phyloP scores from a whole-genome alignment of 2,329 filamentous ascomycete genomes.

The Tolypocladium tropicale region DNA sequence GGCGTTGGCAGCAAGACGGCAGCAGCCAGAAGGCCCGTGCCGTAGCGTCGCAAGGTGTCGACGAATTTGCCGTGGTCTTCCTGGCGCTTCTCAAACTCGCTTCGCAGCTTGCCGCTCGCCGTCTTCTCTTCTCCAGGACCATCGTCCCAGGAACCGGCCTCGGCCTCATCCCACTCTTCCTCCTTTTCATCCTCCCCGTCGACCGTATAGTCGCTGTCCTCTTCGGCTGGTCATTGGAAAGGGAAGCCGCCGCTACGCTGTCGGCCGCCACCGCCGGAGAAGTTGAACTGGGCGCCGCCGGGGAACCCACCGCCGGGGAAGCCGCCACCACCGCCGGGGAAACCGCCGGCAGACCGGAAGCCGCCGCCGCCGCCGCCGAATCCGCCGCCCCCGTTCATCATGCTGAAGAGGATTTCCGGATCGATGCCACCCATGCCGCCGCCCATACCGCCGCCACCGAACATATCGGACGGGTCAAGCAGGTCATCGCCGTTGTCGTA shows the following conservation, averaged over 20 bases:
- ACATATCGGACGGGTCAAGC: conserved; percentile 80
- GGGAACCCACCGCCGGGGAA: conserved; percentile 30
- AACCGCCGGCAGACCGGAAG: conserved; percentile 41
- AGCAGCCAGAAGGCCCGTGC: conserved; percentile 31
- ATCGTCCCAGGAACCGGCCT: conserved; percentile 11
- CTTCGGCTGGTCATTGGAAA: conserved; percentile 40
- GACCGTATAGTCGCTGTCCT: conserved; percentile 21
- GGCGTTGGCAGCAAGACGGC: conserved; percentile 36
- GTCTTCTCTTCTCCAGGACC: conserved; percentile 5
- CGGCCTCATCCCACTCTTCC: conserved; percentile 13
- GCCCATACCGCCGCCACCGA: conserved; percentile 55
- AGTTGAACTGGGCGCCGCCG: conserved; percentile 40
- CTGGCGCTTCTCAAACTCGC: conserved; percentile 18
- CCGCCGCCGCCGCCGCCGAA: conserved; percentile 26
- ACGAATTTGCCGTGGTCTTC: conserved; percentile 27
- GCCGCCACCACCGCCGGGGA: conserved; percentile 39
- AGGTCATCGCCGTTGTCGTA: conserved; percentile 93
- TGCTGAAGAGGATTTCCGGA: conserved; percentile 70
- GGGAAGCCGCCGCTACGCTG: conserved; percentile 28
- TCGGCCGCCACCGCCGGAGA: conserved; percentile 34
- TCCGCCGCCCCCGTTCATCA: conserved; percentile 57
- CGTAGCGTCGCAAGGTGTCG: conserved; percentile 29
- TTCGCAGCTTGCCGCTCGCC: conserved; percentile 15
- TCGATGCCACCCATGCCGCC: conserved; percentile 62
- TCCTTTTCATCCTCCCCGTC: conserved; percentile 18